Conservation (phyloP, 805 yeast genomes). For the Blastobotrys parvus region DNA sequence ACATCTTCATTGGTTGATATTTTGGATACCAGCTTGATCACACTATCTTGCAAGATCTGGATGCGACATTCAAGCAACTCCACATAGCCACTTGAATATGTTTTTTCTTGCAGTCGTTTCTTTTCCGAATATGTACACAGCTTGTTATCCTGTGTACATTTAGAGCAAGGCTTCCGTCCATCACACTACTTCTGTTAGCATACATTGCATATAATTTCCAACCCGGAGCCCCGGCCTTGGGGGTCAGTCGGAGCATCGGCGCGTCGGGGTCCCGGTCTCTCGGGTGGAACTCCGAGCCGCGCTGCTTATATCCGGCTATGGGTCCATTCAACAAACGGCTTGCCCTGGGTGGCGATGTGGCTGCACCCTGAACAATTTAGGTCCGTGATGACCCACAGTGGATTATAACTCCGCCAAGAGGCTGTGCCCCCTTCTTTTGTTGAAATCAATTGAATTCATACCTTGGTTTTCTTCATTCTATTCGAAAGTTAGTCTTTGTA, state of each 20-base stretch:
- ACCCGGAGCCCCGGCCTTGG: no score
- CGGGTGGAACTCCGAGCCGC: no score
- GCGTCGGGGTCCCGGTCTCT: no score
- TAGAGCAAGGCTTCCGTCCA: conserved; percentile 40
- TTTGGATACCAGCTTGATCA: conserved; percentile 31
- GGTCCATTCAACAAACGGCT: no score
- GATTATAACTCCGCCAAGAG: no score
- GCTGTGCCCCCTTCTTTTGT: no score
- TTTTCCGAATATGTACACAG: conserved; percentile 49
- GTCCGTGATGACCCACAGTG: not conserved
- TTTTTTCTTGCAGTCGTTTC: conserved; percentile 45
- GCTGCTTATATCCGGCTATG: no score
- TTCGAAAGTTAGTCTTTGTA: not conserved
- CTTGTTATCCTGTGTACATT: conserved; percentile 47
- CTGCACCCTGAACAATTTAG: not conserved
- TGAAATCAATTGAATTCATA: conserved; percentile 1
- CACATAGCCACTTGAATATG: conserved; percentile 52
- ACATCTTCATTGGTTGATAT: conserved; percentile 17
- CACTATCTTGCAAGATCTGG: conserved; percentile 41
- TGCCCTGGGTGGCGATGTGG: no score
- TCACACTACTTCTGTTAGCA: conserved; percentile 30
- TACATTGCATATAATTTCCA: not conserved
- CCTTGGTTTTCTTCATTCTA: conserved; percentile 12
- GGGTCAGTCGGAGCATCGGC: no score
- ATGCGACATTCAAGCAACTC: conserved; percentile 54